phyloP scores from a whole-genome alignment of 345 rosid species.

The Aegle marmelos region DNA sequence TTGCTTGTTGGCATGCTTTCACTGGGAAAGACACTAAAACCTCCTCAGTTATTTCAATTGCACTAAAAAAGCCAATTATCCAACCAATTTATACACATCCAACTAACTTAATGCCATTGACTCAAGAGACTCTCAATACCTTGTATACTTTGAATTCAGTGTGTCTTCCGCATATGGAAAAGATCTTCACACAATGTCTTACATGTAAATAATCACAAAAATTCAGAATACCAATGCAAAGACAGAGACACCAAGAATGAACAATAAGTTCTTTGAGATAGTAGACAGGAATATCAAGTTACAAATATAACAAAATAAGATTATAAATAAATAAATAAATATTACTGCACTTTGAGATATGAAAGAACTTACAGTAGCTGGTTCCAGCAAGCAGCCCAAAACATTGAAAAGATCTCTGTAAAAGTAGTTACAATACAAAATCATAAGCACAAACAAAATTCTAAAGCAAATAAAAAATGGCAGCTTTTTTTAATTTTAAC shows the following conservation, averaged over 20 bases:
- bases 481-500: background rate
- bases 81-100: background rate
- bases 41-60: background rate
- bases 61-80: background rate
- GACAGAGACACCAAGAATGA: background rate
- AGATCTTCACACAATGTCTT: background rate
- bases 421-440: background rate
- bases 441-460: background rate
- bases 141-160: background rate
- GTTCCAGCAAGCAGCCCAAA: conserved; percentile 76
- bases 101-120: no score
- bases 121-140: background rate
- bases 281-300: background rate
- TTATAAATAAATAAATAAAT: no score
- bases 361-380: conserved; percentile 63
- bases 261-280: background rate
- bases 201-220: background rate
- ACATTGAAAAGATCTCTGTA: conserved; percentile 80
- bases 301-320: background rate
- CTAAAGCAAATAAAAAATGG: no score
- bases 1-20: background rate
- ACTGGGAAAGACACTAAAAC: background rate
- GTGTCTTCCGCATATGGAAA: background rate
- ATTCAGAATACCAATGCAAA: background rate
- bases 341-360: background rate